These are phyloP conservation scores for Nakazawaea wyomingensis DNA, from an alignment of 805 yeast species.

Conservation along the genomic window DNA sequence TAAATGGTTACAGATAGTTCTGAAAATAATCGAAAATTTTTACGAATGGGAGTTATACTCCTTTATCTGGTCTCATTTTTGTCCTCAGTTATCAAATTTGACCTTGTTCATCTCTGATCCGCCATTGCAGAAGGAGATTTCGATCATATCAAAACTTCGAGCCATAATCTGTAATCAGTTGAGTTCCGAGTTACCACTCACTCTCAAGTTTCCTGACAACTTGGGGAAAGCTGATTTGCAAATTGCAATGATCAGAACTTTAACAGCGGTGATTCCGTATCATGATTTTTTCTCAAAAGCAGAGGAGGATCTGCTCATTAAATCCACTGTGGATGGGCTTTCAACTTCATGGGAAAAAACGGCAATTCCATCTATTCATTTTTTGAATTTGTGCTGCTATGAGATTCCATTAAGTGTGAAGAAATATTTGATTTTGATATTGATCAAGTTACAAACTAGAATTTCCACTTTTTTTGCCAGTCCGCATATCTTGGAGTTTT, in stretches of 20 bases:
- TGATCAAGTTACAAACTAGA: slow-evolving; percentile 70
- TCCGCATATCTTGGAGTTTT: slow-evolving; percentile 71
- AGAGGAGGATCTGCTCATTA: slow-evolving; percentile 61
- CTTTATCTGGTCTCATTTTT: slow-evolving; percentile 58
- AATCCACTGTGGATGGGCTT: slow-evolving; percentile 54
- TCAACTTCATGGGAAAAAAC: slow-evolving; percentile 69
- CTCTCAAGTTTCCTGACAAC: slow-evolving; percentile 34
- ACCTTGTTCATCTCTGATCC: slow-evolving; percentile 40
- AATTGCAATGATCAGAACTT: slow-evolving; percentile 56
- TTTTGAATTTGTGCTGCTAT: slow-evolving; percentile 71
- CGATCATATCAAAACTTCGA: slow-evolving; percentile 36
- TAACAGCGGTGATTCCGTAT: slow-evolving; percentile 61
- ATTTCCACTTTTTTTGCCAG: slow-evolving; percentile 65
- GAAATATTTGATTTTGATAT: slow-evolving; percentile 59
- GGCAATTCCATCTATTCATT: slow-evolving; percentile 72
- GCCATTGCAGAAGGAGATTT: slow-evolving; percentile 13
- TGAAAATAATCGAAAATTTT: slow-evolving; percentile 44
- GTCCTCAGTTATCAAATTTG: slow-evolving; percentile 63
- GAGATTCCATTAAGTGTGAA: slow-evolving; percentile 73
- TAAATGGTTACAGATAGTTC: slow-evolving; percentile 46
- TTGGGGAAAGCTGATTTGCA: slow-evolving; percentile 58
- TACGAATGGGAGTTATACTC: slow-evolving; percentile 71
- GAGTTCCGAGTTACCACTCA: slow-evolving; percentile 40
- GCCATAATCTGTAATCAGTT: slow-evolving; percentile 56
- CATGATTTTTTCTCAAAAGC: slow-evolving; percentile 45